Conservation (phyloP, 73 alveolate genomes). For the Tetrahymena thermophila region DNA sequence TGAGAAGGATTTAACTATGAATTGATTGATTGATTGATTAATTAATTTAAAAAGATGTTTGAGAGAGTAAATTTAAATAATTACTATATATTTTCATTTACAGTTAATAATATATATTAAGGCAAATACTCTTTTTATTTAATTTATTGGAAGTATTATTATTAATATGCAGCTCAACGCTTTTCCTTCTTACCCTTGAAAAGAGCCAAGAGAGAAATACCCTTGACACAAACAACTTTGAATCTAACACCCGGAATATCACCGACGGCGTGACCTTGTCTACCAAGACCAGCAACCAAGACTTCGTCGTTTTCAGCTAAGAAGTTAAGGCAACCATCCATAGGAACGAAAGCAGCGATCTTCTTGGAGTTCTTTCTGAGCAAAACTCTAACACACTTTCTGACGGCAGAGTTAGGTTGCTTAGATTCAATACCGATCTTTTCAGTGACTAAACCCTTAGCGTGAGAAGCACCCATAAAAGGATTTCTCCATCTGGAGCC, state of each 20-base stretch:
- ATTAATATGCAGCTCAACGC: slow-evolving; percentile 14
- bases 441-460: slow-evolving; percentile 65
- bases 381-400: slow-evolving; percentile 73
- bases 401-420: slow-evolving; percentile 74
- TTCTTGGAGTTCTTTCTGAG: slow-evolving; percentile 60
- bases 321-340: slow-evolving; percentile 68
- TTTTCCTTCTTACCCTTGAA: slow-evolving; percentile 64
- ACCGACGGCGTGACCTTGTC: slow-evolving; percentile 77
- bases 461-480: slow-evolving; percentile 69
- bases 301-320: slow-evolving; percentile 70
- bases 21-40: neutral
- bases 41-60: neutral
- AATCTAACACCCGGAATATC: slow-evolving; percentile 74
- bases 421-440: slow-evolving; percentile 66
- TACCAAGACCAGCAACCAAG: slow-evolving; percentile 68
- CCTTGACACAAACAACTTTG: slow-evolving; percentile 65
- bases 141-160: neutral
- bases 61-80: neutral
- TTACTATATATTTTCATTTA: neutral
- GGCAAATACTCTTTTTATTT: neutral
- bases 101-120: neutral
- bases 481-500: slow-evolving; percentile 68
- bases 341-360: slow-evolving; percentile 66
- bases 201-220: slow-evolving; percentile 65
- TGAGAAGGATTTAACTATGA: neutral